Percentiles rank a stretch among this genome's conserved stretches.
Evolutionary conservation across 2,329 filamentous ascomycete species (phyloP).

Genomic region (Colletotrichum sp.): DNA sequence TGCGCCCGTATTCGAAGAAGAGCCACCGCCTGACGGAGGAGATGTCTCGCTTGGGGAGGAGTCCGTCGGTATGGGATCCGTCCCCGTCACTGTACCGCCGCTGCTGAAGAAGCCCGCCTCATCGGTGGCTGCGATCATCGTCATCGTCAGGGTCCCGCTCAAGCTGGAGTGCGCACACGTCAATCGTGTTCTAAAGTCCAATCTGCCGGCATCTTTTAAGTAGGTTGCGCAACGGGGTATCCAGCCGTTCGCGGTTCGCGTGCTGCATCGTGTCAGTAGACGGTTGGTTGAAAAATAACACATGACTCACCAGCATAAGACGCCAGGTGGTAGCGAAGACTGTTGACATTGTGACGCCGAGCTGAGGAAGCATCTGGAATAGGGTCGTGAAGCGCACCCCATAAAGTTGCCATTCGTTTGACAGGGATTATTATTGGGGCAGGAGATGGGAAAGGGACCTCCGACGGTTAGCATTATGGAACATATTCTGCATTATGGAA

Average conservation of each 20-base stretch:
- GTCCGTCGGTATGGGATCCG: background rate
- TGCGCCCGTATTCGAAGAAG: background rate
- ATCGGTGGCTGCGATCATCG: background rate
- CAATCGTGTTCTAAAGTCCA: background rate
- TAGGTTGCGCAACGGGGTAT: background rate
- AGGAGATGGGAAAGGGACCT: background rate
- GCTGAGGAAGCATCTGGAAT: background rate
- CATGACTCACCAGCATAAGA: background rate
- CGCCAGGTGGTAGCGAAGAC: background rate
- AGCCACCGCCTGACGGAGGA: background rate
- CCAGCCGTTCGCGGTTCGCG: background rate
- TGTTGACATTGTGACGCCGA: background rate
- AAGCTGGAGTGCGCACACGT: background rate
- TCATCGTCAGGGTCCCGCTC: background rate
- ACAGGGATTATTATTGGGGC: background rate
- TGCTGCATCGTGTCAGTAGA: background rate
- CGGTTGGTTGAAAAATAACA: rapidly evolving
- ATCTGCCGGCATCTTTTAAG: background rate
- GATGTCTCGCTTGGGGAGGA: background rate
- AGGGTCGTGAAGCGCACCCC: background rate
- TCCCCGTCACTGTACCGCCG: background rate
- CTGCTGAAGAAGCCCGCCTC: background rate
- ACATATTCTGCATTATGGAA: background rate
- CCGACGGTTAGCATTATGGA: background rate
- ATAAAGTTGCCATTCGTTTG: background rate